Evolutionary conservation across 2,329 filamentous ascomycete species (phyloP), one percentile per base, ranked within the genome.

Genomic region (Bipolaris bicolor): DNA sequence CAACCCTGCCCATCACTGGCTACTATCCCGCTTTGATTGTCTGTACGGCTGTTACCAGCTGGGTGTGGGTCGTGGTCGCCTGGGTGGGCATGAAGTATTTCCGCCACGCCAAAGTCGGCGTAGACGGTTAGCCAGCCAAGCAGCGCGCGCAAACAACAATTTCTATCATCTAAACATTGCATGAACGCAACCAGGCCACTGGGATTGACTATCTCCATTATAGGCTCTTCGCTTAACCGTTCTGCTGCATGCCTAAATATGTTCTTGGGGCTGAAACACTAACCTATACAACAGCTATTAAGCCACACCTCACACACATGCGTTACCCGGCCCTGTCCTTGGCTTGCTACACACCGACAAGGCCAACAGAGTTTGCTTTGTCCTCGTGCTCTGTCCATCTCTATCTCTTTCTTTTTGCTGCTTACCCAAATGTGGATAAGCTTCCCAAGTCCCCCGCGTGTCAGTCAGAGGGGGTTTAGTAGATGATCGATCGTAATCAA

Each of bases 31-130:
- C 93, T 10, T 80, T 99, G 70, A 90, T 98, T 63, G 95, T 98
- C 57, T 81, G 98, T 65, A 97, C 94, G 3, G 89, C 93, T 3
- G 91, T 99, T 26, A 97, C 99, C 91, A 92, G 93, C 16, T 99
- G 95, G 95, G 92, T 98, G 5, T 99, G 95, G 95, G 95, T 98
- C 16, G 87, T 97, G 11, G 88, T 96, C 56, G 95, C 96, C 10
- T 99, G 95, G 95, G 89, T 98, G 47, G 95, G 95, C 22, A 98
- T 99, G 94, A 99, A 99, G 76, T 98, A 98, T 77, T 99, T 99
- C 74, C 88, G 93, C 67, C 95, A 99, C 81, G 94, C 95, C 33
- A 97, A 97, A 80, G 96, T 98, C 44, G 83, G 82, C 18, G 84
- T 86, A 36, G 84, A 86, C 48, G 67, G 68, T 31, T 75, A 72